These are phyloP conservation scores for Prunus mume DNA, from an alignment of 306 rosid genomes.

Conservation along the genomic window DNA sequence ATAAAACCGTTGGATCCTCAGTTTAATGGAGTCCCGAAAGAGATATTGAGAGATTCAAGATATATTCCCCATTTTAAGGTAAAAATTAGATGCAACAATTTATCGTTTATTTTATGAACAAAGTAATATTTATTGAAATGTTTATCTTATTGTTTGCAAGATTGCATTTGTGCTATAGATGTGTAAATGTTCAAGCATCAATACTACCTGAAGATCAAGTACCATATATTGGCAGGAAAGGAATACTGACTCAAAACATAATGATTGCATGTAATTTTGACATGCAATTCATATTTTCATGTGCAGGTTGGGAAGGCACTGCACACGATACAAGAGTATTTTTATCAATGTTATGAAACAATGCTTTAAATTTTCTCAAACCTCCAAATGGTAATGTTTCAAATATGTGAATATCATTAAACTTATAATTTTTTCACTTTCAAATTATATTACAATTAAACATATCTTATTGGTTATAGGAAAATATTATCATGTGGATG, in stretches of 20 bases:
- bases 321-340: background rate
- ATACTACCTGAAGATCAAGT: background rate
- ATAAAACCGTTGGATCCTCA: background rate
- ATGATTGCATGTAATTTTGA: background rate
- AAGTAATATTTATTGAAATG: background rate
- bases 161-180: background rate
- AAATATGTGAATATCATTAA: background rate
- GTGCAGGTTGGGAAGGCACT: background rate
- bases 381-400: background rate
- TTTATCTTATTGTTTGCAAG: background rate
- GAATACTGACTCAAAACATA: background rate
- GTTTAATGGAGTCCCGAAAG: background rate
- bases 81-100: background rate
- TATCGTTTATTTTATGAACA: background rate
- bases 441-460: too few species aligned
- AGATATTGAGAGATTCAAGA: background rate
- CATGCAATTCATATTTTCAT: background rate
- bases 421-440: background rate
- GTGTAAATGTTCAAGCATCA: background rate
- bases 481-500: too few species aligned
- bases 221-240: background rate
- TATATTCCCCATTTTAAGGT: conserved; percentile 5
- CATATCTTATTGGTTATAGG: too few species aligned
- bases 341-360: background rate
- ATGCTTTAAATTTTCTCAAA: background rate